Conservation (phyloP, 228 moss, liverwort and hornwort genomes). For the Sphagnum fallax region DNA sequence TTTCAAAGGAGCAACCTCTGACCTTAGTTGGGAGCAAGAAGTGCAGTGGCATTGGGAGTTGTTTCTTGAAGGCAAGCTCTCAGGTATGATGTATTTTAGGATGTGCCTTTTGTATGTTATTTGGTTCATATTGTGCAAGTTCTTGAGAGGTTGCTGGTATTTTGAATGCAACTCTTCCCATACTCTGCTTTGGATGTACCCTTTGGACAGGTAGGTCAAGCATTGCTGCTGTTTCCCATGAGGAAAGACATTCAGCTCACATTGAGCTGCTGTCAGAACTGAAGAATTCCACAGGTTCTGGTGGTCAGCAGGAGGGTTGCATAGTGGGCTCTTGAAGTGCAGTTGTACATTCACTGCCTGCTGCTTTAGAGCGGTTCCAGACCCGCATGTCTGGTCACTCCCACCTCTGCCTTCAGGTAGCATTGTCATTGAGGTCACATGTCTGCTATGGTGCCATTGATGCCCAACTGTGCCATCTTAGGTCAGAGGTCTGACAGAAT, state of each 20-base stretch:
- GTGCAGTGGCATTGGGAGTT: conserved; percentile 82
- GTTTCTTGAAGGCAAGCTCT: conserved; percentile 36
- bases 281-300: conserved; percentile 16
- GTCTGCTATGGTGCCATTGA: no score
- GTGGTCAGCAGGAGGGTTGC: conserved; percentile 6
- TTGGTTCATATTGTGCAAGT: no score
- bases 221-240: conserved; percentile 37
- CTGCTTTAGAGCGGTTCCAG: conserved; percentile 79
- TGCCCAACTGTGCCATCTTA: not conserved
- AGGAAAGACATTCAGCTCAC: conserved; percentile 20
- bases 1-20: conserved; percentile 20
- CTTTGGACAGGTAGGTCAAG: conserved; percentile 27
- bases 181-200: conserved; percentile 2
- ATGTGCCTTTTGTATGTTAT: no score
- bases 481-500: no score
- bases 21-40: conserved; percentile 70
- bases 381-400: conserved; percentile 69
- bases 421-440: not conserved
- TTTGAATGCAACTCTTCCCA: no score
- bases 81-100: conserved; percentile 27
- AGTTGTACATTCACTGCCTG: conserved; percentile 71
- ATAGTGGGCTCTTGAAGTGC: conserved; percentile 62
- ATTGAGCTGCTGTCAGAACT: conserved; percentile 53
- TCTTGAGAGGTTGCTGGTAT: no score
- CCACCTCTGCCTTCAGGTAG: conserved; percentile 83